phyloP scores from a whole-genome alignment of 257 asterid genomes.

The Gynochthodes officinalis region DNA sequence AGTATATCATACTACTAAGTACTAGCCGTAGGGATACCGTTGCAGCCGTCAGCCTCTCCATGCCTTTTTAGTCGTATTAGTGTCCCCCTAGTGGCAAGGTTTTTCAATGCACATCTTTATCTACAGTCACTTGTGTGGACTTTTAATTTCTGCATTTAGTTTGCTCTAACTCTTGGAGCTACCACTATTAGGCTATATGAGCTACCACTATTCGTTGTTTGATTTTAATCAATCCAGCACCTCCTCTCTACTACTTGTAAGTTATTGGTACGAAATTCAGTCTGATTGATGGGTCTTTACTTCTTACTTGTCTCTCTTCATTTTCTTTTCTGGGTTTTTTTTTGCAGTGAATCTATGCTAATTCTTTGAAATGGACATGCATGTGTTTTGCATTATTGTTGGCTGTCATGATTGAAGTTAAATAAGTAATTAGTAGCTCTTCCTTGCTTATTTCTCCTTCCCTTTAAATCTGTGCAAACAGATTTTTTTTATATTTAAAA shows the following conservation, averaged over 20 bases:
- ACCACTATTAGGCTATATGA: not conserved
- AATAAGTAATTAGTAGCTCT: not conserved
- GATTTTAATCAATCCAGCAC: not conserved
- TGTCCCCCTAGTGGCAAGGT: not conserved
- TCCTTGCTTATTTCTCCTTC: not conserved
- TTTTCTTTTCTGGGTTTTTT: not conserved
- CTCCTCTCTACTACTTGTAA: not conserved
- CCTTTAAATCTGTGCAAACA: not conserved
- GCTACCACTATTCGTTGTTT: not conserved
- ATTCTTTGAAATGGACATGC: conserved; percentile 3
- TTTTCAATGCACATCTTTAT: conserved; percentile 1
- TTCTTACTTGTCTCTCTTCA: not conserved
- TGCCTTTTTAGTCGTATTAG: not conserved
- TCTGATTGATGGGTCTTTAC: not conserved
- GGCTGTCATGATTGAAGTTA: not conserved
- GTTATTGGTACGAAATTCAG: not conserved
- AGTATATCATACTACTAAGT: too few relatives aligned
- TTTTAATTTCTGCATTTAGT: not conserved
- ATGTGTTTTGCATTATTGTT: not conserved
- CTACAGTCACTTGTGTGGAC: not conserved
- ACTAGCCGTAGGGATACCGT: too few relatives aligned
- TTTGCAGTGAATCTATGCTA: not conserved
- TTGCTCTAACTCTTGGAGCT: not conserved
- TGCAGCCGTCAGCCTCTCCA: too few relatives aligned
- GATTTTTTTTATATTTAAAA: not conserved